phyloP scores from a whole-genome alignment of 2,329 filamentous ascomycete genomes.

The Scleromitrula shiraiana region DNA sequence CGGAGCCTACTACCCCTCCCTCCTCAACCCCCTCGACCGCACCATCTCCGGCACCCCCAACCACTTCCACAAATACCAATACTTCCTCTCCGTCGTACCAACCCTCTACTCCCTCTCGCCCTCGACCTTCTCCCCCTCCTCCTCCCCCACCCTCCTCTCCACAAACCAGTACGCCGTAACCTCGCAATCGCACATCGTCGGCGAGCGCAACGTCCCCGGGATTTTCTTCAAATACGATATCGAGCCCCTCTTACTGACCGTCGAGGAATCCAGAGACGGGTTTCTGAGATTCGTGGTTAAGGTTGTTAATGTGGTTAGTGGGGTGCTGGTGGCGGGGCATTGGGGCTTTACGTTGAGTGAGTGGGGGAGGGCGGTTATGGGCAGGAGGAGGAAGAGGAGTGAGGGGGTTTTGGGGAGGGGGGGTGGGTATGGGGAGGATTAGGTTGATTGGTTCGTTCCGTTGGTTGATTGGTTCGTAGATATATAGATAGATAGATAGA shows the following conservation, averaged over 20 bases:
- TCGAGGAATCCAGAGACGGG: conserved; percentile 72
- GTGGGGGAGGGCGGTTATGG: conserved; percentile 55
- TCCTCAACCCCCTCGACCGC: conserved; percentile 88
- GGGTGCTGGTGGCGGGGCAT: conserved; percentile 85
- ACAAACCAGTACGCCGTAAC: conserved; percentile 99
- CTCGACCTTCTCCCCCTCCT: conserved; percentile 20
- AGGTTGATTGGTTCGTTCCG: background rate
- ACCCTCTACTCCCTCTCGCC: conserved; percentile 73
- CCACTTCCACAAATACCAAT: conserved; percentile 95
- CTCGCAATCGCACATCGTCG: conserved; percentile 67
- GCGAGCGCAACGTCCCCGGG: conserved; percentile 68
- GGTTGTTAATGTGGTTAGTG: conserved; percentile 82
- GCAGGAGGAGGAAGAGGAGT: conserved; percentile 29
- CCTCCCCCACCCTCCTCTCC: conserved; percentile 54
- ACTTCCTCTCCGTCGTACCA: conserved; percentile 91
- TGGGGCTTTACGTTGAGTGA: conserved; percentile 85
- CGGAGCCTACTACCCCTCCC: conserved; percentile 89
- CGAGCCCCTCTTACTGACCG: conserved; percentile 82
- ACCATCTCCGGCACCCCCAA: conserved; percentile 68
- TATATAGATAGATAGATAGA: too few relatives aligned
- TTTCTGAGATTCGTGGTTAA: conserved; percentile 70
- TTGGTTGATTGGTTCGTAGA: too few relatives aligned
- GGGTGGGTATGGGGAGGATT: conserved; percentile 22
- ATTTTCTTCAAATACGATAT: conserved; percentile 99
- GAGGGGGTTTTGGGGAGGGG: conserved; percentile 32